These are phyloP conservation scores for Salix dunnii DNA, from an alignment of 345 rosid genomes.

Conservation along the genomic window DNA sequence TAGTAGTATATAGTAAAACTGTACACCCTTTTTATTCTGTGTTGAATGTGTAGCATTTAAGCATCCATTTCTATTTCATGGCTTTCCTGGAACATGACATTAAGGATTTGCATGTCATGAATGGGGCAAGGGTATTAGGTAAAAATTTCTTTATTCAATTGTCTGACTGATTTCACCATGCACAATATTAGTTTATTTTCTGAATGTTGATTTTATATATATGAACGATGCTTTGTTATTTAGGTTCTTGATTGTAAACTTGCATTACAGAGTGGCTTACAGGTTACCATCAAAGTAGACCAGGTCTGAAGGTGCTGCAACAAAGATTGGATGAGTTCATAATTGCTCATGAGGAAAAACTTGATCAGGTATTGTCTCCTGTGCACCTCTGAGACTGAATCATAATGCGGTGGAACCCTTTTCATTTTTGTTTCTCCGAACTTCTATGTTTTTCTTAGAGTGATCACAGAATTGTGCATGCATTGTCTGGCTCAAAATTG, in stretches of 20 bases:
- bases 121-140: not conserved
- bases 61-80: not conserved
- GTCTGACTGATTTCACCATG: not conserved
- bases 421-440: not conserved
- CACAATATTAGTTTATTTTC: not conserved
- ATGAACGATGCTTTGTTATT: not conserved
- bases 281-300: slow-evolving; percentile 66
- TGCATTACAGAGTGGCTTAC: slow-evolving; percentile 69
- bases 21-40: not conserved
- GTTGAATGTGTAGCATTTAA: not conserved
- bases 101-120: not conserved
- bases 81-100: not conserved
- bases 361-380: slow-evolving; percentile 56
- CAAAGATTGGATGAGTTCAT: slow-evolving; percentile 82
- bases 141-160: not conserved
- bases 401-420: not conserved
- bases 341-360: slow-evolving; percentile 58
- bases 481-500: not conserved
- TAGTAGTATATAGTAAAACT: not conserved
- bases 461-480: not conserved
- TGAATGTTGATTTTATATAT: not conserved
- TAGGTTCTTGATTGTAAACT: slow-evolving; percentile 11
- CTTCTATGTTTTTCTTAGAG: not conserved
- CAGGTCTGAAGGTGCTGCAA: slow-evolving; percentile 70
- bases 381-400: not conserved